phyloP scores from a whole-genome alignment of 306 rosid species.

The Trifolium repens region DNA sequence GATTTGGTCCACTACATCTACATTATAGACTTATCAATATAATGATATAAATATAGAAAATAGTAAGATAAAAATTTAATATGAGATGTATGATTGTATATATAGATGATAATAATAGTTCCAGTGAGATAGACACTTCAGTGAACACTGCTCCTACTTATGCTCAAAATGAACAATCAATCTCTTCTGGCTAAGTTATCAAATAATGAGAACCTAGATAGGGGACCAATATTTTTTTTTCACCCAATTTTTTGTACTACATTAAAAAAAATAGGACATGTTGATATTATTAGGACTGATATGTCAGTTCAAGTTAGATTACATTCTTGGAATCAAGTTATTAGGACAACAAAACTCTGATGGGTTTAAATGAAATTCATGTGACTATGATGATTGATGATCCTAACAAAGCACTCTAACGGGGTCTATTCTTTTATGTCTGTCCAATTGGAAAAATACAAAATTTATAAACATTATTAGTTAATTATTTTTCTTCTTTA shows the following conservation, averaged over 20 bases:
- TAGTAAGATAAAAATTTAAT: slow-evolving; percentile 18
- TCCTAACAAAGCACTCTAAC: slow-evolving; percentile 20
- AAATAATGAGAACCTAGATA: slow-evolving; percentile 8
- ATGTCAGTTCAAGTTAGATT: background rate
- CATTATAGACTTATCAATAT: background rate
- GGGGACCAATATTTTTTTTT: slow-evolving; percentile 24
- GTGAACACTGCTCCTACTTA: slow-evolving; percentile 25
- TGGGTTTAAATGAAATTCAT: background rate
- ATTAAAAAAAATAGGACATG: slow-evolving; percentile 3
- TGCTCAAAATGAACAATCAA: slow-evolving; percentile 39
- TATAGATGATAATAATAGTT: background rate
- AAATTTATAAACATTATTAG: slow-evolving; percentile 1
- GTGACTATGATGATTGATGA: background rate
- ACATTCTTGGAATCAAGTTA: background rate
- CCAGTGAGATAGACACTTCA: background rate
- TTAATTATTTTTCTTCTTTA: background rate
- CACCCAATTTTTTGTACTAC: background rate
- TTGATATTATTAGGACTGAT: slow-evolving; percentile 2
- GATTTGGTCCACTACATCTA: background rate
- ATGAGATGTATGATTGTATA: slow-evolving; percentile 12
- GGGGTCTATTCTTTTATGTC: slow-evolving; percentile 13
- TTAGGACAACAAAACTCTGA: slow-evolving; percentile 12
- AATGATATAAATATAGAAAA: background rate
- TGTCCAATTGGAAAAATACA: slow-evolving; percentile 33
- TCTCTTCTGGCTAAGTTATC: slow-evolving; percentile 22